Conservation (phyloP, 805 yeast genomes). For the Monosporozyma solicola region DNA sequence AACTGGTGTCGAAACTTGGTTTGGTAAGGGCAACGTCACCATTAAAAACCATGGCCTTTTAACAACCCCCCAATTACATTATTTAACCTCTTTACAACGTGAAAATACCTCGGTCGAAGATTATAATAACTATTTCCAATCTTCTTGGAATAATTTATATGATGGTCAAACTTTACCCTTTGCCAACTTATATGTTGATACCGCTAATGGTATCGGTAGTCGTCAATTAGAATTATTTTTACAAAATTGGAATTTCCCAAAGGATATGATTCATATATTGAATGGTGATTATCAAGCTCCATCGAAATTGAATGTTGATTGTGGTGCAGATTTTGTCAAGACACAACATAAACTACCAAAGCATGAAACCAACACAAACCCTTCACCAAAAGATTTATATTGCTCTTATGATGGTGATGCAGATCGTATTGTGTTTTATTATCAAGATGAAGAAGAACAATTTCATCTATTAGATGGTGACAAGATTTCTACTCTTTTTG, state of each 20-base stretch:
- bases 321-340: constrained; percentile 96
- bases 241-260: constrained; percentile 19
- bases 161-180: constrained; percentile 10
- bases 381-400: constrained; percentile 36
- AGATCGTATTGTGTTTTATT: constrained; percentile 83
- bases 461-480: constrained; percentile 82
- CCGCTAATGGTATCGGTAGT: constrained; percentile 97
- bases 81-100: constrained; percentile 57
- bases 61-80: constrained; percentile 94
- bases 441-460: constrained; percentile 28
- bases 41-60: constrained; percentile 52
- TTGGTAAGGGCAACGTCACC: constrained; percentile 11
- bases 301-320: constrained; percentile 53
- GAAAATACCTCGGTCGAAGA: constrained; percentile 42
- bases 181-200: constrained; percentile 56
- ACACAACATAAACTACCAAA: constrained; percentile 72
- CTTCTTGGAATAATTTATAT: constrained; percentile 22
- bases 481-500: constrained; percentile 79
- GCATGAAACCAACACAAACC: constrained; percentile 13
- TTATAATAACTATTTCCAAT: constrained; percentile 56
- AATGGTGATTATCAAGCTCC: constrained; percentile 52
- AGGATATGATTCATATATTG: constrained; percentile 36
- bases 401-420: constrained; percentile 97
- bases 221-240: constrained; percentile 51
- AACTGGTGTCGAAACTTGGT: constrained; percentile 40